Base-by-base conservation (phyloP, 176 grass and related monocot genomes). In the Zizania latifolia region DNA sequence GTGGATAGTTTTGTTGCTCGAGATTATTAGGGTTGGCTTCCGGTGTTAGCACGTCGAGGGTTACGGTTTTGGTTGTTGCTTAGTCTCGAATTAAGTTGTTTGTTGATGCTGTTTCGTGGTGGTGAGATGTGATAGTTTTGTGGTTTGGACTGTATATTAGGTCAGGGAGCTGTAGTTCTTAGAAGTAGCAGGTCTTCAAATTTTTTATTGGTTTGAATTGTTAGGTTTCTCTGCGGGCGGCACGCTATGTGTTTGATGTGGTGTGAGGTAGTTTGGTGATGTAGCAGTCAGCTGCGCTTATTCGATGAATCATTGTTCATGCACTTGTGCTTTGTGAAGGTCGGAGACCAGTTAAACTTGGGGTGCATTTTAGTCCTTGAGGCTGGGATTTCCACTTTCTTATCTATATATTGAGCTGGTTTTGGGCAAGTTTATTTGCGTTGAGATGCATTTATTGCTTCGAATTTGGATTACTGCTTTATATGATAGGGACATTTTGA, bases 61-160 rank as follows among this genome's bases (percentile, higher is more conserved):
- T 37, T 7, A 5, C 5, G n/a, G 35, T 43, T 39, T 15, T 24
- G 33, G 0, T 53, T 38, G 0, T 53, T 38, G 17, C 33, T 63
- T 62, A 36, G 34, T 58, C 58, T 75, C 34, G 69, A 34, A 53
- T 60, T 70, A 34, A 38, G 68, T 55, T 75, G 61, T 9, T 26
- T n/a, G n/a, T 8, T 43, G 43, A n/a, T 38, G 61, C 68, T 31
- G 54, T 4, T 70, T 80, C 26, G 14, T n/a, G 39, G 24, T 43
- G 33, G 10, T n/a, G 78, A 64, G 43, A 21, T 22, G 2, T 65
- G 3, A n/a, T 71, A 10, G 44, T 76, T 30, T 11, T 28, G 55
- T 4, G 24, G 57, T 63, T 34, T 28, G 19, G 10, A 21, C 43
- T 19, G 46, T 62, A 30, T 15, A 32, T 72, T 73, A 15, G 73